Conservation (phyloP, 2,329 filamentous ascomycete species). For the Colletotrichum tamarilloi region DNA sequence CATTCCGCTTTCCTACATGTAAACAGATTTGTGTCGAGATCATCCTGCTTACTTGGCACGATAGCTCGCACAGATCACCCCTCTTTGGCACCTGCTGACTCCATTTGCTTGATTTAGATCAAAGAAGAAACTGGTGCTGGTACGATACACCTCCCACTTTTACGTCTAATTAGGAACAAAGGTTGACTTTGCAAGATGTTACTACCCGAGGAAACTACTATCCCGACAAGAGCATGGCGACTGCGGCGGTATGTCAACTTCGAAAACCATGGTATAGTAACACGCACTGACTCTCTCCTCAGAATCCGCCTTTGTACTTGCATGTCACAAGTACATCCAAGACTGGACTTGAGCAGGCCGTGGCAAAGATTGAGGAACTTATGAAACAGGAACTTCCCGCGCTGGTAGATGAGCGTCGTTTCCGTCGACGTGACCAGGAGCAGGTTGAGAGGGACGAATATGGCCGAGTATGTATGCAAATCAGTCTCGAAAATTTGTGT, state of each 20-base stretch:
- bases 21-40: conserved; percentile 62
- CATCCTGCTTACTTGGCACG: conserved; percentile 77
- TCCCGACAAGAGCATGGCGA: conserved; percentile 97
- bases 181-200: conserved; percentile 84
- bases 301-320: conserved; percentile 95
- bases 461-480: conserved; percentile 75
- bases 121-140: conserved; percentile 99
- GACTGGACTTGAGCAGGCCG: conserved; percentile 88
- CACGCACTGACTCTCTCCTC: conserved; percentile 20
- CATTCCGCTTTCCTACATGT: conserved; percentile 39
- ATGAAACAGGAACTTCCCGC: conserved; percentile 97
- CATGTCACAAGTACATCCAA: conserved; percentile 95
- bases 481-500: background rate
- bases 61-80: conserved; percentile 71
- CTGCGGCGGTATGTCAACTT: conserved; percentile 77
- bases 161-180: conserved; percentile 61
- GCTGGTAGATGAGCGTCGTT: conserved; percentile 92
- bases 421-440: conserved; percentile 84
- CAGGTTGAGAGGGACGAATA: conserved; percentile 90
- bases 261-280: background rate
- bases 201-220: conserved; percentile 97
- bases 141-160: conserved; percentile 77
- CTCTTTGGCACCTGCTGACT: conserved; percentile 96
- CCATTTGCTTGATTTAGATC: conserved; percentile 92
- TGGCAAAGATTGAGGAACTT: conserved; percentile 89